phyloP scores from a whole-genome alignment of 225 moss, liverwort and hornwort species.

The Ulota crispa region DNA sequence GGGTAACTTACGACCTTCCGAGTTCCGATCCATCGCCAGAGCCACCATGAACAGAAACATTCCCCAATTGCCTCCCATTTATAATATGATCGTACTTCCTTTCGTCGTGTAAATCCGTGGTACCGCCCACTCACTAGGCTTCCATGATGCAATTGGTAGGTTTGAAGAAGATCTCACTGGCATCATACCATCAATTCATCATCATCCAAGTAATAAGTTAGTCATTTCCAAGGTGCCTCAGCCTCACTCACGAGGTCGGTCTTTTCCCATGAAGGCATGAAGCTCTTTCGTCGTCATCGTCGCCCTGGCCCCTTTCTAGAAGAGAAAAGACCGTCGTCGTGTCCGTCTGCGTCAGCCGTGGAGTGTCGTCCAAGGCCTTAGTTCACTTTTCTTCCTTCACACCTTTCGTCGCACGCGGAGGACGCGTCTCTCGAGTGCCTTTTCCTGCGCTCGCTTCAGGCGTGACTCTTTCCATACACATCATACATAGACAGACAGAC shows the following conservation, averaged over 20 bases:
- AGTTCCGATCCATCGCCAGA: neutral
- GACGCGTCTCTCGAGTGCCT: conserved; percentile 12
- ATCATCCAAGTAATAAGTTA: no score
- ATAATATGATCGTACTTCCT: no score
- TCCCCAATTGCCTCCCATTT: no score
- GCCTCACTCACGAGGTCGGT: conserved; percentile 8
- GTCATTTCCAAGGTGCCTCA: neutral
- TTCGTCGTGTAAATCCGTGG: no score
- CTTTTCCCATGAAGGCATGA: no score
- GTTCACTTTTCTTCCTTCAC: neutral
- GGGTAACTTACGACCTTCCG: no score
- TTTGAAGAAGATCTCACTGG: neutral
- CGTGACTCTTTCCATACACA: neutral
- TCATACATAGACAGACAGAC: neutral
- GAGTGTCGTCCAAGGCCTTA: conserved; percentile 10
- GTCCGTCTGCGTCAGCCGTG: neutral
- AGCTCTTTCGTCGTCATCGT: neutral
- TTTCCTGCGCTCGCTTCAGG: neutral
- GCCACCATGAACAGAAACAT: neutral
- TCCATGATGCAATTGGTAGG: neutral
- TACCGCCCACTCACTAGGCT: neutral
- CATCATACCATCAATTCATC: no score
- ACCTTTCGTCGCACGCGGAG: conserved; percentile 14
- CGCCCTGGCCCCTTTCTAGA: conserved; percentile 21
- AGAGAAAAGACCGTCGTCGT: neutral